A percentile compares a stretch with the other conserved stretches of the same genome.
Conservation (phyloP, 2,329 filamentous ascomycete genomes). For the Pyrenophora teres region DNA sequence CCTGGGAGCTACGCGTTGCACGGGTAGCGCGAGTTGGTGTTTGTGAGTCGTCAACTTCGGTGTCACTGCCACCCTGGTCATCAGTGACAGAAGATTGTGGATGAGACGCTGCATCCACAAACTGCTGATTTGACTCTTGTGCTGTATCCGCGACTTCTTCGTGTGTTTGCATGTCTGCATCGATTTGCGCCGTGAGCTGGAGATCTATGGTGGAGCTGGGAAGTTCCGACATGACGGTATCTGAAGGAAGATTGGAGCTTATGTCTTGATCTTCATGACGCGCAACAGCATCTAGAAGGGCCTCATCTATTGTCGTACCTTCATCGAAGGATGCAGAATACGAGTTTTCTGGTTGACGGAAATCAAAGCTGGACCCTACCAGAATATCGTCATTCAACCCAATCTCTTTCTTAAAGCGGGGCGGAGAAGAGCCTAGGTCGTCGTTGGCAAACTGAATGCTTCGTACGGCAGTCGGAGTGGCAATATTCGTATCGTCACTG, state of each 20-base stretch:
- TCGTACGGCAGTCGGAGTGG: conserved; percentile 37
- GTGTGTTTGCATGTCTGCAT: conserved; percentile 40
- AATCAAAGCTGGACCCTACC: conserved; percentile 29
- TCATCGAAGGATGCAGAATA: conserved; percentile 37
- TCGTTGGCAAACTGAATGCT: conserved; percentile 27
- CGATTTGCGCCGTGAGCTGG: conserved; percentile 43
- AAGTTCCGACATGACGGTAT: conserved; percentile 27
- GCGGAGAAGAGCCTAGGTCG: conserved; percentile 46
- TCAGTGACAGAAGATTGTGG: conserved; percentile 4
- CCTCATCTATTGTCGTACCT: conserved; percentile 41
- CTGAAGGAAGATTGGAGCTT: conserved; percentile 5
- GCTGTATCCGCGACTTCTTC: conserved; percentile 6
- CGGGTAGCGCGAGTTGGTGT: conserved; percentile 3
- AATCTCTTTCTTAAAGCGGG: conserved; percentile 26
- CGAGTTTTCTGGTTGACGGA: conserved; percentile 19
- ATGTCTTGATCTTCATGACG: conserved; percentile 9
- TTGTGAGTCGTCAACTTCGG: conserved; percentile 32
- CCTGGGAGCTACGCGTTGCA: conserved; percentile 5
- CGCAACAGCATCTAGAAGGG: conserved; percentile 21
- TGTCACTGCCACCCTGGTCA: conserved; percentile 19
- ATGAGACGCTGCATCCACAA: conserved; percentile 33
- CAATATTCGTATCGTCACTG: conserved; percentile 33
- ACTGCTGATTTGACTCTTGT: conserved; percentile 27
- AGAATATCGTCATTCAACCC: conserved; percentile 8
- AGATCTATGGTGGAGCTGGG: conserved; percentile 41